Evolutionary conservation across 2,329 filamentous ascomycete species (phyloP), one percentile per base, ranked within the genome.

Genomic region (Chaetomium olivaceum): DNA sequence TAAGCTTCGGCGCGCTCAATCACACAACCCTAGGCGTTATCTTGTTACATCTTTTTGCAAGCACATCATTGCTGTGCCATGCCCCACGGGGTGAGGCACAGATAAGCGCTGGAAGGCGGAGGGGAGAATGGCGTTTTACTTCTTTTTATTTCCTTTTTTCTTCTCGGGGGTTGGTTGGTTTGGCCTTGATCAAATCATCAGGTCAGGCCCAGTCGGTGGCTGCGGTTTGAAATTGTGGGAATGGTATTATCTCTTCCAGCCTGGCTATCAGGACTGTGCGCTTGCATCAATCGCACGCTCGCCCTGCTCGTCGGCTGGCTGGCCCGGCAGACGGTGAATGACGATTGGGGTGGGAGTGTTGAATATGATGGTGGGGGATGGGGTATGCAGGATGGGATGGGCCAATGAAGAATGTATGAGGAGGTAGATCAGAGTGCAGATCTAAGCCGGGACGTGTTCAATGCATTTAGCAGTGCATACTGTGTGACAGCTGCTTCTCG

Each of bases 121-220:
- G 63, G 52, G 63, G 63, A 58, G 63, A 61, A 64, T 58, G 63
- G 63, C 63, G 63, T 64, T 64, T 23, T 46, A 31, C n/a, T 46
- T 33, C 19, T 48, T 36, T n/a, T 14, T 9, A 21, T 56, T 55
- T 21, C 11, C 11, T 55, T 56, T 31, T 33, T 33, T 58, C 31
- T 16, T 52, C 27, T 56, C 27, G 25, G n/a, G 39, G 36, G 25
- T 33, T 21, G 27, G 16, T 39, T 27, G 33, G 12, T 8, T 56
- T 27, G 27, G 52, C 12, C 11, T 57, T 9, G 19, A 12, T 57
- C 6, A 27, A 31, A 11, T 48, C 16, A 11, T 48, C 16, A 46
- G 16, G 39, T 46, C 19, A 12, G 33, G 33, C 9, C 33, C 9
- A 7, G 21, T 31, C 16, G 31, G 52, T 56, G 19, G 52, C 19